Base-by-base conservation (phyloP, 305 asterid genomes). In the Ilex paraguariensis region DNA sequence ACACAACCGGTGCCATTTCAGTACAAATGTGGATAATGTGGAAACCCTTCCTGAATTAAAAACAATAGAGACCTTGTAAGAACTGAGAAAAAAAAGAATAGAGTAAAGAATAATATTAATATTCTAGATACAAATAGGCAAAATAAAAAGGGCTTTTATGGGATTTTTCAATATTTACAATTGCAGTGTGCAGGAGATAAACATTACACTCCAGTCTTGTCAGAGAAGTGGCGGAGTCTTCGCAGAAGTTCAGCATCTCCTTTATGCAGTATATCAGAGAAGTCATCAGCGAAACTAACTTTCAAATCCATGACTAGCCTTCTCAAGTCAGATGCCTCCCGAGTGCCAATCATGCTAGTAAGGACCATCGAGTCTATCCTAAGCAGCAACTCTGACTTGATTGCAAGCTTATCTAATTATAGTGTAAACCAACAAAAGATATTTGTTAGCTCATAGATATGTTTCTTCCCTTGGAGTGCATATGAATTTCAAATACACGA, bases 1-100 rank as follows among this genome's bases (percentile, higher is more conserved):
- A 83, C 39, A 78, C 84, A 69, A 89, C 82, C 21, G 96, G 97
- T 68, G 82, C 90, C 97, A 89, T 89, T 82, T 89, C 97, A 66
- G 97, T 77, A 70, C 87, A 82, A 66, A 89, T 80, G 83, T 87
- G 97, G 76, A 89, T 73, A 63, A 87, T 66, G 74, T 89, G 97
- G 64, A 81, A 74, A 11, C 87, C 77, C 31, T 71, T 75, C 86
- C 95, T 89, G 88, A 64, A 68, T 44, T 49, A 63, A 13, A 72
- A 68, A 65, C 15, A 52, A 50, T 44, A 55, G 49, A 71, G 56
- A 45, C 33, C 70, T 53, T 64, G 21, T 49, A 57, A 70, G 59
- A 52, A 67, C 57, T 31, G 28, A 70, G 59, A 59, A 40, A 28
- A 70, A 9, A 57, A 16, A 21, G 13, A 65, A 54, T 33, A 54